phyloP scores from a whole-genome alignment of 2,329 filamentous ascomycete species.

The Epichloe typhina region DNA sequence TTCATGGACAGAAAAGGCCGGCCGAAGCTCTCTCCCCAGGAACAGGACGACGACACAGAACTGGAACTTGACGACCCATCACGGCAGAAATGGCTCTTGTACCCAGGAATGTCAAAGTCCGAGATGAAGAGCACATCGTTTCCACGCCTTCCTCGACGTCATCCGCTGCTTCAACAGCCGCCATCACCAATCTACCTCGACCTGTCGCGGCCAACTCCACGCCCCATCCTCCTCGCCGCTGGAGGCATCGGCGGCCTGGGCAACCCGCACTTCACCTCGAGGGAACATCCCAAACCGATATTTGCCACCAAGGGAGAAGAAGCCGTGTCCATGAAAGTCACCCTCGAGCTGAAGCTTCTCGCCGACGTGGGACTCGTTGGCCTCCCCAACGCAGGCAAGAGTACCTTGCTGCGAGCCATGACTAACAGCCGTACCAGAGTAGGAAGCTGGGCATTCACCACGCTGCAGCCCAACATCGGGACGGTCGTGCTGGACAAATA shows the following conservation, averaged over 20 bases:
- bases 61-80: conserved; percentile 31
- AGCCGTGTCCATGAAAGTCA: conserved; percentile 63
- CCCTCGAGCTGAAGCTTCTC: conserved; percentile 87
- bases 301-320: conserved; percentile 80
- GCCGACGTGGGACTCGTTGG: conserved; percentile 92
- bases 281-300: conserved; percentile 60
- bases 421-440: conserved; percentile 82
- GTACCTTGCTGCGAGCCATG: conserved; percentile 74
- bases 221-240: conserved; percentile 72
- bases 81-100: conserved; percentile 71
- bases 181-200: conserved; percentile 60
- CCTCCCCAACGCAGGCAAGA: conserved; percentile 91
- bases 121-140: conserved; percentile 46
- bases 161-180: conserved; percentile 52
- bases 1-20: conserved; percentile 3
- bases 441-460: conserved; percentile 95
- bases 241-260: conserved; percentile 83
- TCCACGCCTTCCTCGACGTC: conserved; percentile 37
- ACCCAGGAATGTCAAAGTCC: conserved; percentile 60
- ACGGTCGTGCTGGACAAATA: conserved; percentile 88
- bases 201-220: conserved; percentile 62
- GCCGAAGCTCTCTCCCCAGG: conserved; percentile 3
- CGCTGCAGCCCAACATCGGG: conserved; percentile 85
- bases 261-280: conserved; percentile 83
- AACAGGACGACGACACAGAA: conserved; percentile 21